Percentiles rank a stretch among this genome's conserved stretches.
phyloP scores from a whole-genome alignment of 495 filamentous ascomycete species.

The Penicillium verhagenii region DNA sequence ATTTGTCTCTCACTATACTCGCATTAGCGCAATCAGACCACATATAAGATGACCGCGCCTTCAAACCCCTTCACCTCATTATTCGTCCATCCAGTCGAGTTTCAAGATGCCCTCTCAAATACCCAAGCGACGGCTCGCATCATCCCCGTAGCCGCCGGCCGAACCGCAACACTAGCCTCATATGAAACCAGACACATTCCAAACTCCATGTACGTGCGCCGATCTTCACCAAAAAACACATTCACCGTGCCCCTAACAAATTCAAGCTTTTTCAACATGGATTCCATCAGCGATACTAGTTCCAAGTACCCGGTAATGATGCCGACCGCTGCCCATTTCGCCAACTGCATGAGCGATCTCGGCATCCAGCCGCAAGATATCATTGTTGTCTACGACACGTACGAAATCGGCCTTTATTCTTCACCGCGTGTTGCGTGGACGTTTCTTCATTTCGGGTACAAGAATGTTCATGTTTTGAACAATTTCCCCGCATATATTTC shows the following conservation, averaged over 20 bases:
- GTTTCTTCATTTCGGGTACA: constrained; percentile 27
- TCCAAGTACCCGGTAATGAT: constrained; percentile 33
- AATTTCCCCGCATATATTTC: constrained; percentile 27
- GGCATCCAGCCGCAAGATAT: constrained; percentile 27
- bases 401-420: constrained; percentile 29
- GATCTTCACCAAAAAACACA: background rate
- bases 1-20: background rate
- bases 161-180: background rate
- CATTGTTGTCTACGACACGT: constrained; percentile 33
- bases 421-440: constrained; percentile 34
- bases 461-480: constrained; percentile 31
- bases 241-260: background rate
- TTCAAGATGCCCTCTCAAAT: background rate
- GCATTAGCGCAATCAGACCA: background rate
- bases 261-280: constrained; percentile 35
- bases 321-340: constrained; percentile 23
- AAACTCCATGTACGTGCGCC: constrained; percentile 30
- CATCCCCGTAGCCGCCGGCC: background rate
- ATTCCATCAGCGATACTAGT: constrained; percentile 19
- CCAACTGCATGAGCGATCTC: constrained; percentile 17
- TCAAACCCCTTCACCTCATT: background rate
- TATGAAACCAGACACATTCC: constrained; percentile 28
- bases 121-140: background rate
- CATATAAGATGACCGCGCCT: background rate
- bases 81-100: background rate